Conservation (phyloP, 176 grass and related monocot species). For the Themeda triandra region DNA sequence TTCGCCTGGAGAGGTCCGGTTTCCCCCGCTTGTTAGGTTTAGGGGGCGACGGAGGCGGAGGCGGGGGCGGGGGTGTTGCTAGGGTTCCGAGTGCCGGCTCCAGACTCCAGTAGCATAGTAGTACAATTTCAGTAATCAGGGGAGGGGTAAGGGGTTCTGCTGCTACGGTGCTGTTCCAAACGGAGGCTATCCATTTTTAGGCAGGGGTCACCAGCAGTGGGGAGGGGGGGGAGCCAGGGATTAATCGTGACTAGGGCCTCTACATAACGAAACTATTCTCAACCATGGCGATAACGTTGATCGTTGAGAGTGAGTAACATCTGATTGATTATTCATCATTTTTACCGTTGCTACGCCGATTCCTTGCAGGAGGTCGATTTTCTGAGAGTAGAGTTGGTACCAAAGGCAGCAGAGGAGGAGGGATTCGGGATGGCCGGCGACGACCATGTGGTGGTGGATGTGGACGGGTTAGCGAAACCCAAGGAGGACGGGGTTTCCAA, state of each 20-base stretch:
- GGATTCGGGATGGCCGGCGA: slow-evolving; percentile 65
- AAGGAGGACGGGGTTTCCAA: slow-evolving; percentile 8
- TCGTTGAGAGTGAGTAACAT: not conserved
- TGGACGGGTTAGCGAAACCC: slow-evolving; percentile 42
- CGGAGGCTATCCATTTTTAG: slow-evolving; percentile 19
- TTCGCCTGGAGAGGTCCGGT: not conserved
- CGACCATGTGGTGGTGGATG: slow-evolving; percentile 82
- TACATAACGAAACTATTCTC: no score
- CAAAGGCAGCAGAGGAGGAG: not conserved
- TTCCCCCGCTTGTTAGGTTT: not conserved
- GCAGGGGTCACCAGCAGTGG: not conserved
- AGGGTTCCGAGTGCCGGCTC: slow-evolving; percentile 6
- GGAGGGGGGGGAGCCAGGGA: no score
- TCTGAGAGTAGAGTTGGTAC: not conserved
- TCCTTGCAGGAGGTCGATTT: slow-evolving; percentile 19
- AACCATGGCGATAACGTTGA: no score
- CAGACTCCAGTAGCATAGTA: not conserved
- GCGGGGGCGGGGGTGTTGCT: not conserved
- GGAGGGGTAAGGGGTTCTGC: not conserved
- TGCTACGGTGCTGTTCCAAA: not conserved
- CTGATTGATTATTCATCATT: not conserved
- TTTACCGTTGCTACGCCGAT: not conserved
- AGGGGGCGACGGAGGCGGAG: no score
- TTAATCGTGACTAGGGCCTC: no score
- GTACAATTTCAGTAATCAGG: not conserved